These are phyloP conservation scores for Musa schizocarpa DNA, from an alignment of 176 grass and related monocot species.

Conservation along the genomic window DNA sequence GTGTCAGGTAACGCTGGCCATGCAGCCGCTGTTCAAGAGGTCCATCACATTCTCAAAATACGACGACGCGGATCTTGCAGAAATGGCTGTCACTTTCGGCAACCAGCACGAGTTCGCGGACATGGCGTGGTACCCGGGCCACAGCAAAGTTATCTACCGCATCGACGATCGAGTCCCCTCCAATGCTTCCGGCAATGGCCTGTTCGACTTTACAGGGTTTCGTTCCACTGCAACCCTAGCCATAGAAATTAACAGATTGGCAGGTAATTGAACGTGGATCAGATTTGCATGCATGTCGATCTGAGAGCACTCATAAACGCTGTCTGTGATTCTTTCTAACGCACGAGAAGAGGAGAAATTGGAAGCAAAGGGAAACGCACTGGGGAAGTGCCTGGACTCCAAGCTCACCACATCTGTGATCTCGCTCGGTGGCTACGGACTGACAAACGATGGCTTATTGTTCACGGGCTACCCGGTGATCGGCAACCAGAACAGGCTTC, in stretches of 20 bases:
- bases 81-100: background rate
- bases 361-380: slow-evolving; percentile 25
- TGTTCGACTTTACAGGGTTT: background rate
- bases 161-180: background rate
- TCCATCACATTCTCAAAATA: background rate
- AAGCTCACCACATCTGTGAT: slow-evolving; percentile 12
- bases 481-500: slow-evolving; percentile 47
- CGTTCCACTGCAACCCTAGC: background rate
- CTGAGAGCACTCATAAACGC: background rate
- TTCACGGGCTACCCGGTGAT: slow-evolving; percentile 67
- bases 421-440: slow-evolving; percentile 6
- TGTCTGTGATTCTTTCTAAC: background rate
- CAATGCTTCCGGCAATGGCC: background rate
- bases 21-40: slow-evolving; percentile 13
- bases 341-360: slow-evolving; percentile 18
- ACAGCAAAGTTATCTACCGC: background rate
- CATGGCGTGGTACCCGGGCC: slow-evolving; percentile 8
- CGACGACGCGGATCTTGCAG: background rate
- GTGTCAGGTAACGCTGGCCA: slow-evolving; percentile 3
- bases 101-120: slow-evolving; percentile 13
- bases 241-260: background rate
- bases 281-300: too few relatives aligned
- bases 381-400: slow-evolving; percentile 31
- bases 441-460: slow-evolving; percentile 13
- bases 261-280: background rate